These are phyloP conservation scores for Fusarium foetens DNA, from an alignment of 2,329 filamentous ascomycete genomes.

Conservation along the genomic window DNA sequence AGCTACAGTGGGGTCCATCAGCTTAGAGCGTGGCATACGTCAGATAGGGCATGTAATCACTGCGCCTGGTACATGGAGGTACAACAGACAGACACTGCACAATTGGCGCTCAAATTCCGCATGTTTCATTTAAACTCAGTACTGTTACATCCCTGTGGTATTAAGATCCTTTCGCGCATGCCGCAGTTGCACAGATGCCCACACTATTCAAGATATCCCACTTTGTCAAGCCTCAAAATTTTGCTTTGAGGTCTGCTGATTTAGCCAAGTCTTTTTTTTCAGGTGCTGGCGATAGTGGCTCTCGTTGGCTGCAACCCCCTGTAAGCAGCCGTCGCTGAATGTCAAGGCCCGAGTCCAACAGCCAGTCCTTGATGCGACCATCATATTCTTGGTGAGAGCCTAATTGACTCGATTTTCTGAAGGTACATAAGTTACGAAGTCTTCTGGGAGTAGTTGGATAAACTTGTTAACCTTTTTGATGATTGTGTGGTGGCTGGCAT, in stretches of 20 bases:
- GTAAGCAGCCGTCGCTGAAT: constrained; percentile 8
- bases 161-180: too few species aligned
- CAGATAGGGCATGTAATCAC: too few species aligned
- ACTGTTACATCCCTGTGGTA: too few species aligned
- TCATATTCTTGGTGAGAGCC: not conserved
- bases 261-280: not conserved
- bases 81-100: too few species aligned
- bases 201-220: not conserved
- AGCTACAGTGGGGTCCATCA: too few species aligned
- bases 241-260: not conserved
- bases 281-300: not conserved
- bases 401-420: not conserved
- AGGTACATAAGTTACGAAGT: not conserved
- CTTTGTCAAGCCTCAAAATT: not conserved
- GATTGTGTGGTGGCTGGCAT: not conserved
- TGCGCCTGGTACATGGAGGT: too few species aligned
- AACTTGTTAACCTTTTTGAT: not conserved
- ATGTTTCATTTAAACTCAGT: too few species aligned
- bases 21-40: too few species aligned
- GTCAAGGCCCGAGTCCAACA: constrained; percentile 13
- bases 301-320: not conserved
- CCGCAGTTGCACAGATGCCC: too few species aligned
- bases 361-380: constrained; percentile 1
- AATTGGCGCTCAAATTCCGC: too few species aligned
- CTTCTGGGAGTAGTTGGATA: not conserved